These are phyloP conservation scores for Melampsora occidentalis DNA, from an alignment of 1,284 basidiomycete genomes.

Conservation along the genomic window DNA sequence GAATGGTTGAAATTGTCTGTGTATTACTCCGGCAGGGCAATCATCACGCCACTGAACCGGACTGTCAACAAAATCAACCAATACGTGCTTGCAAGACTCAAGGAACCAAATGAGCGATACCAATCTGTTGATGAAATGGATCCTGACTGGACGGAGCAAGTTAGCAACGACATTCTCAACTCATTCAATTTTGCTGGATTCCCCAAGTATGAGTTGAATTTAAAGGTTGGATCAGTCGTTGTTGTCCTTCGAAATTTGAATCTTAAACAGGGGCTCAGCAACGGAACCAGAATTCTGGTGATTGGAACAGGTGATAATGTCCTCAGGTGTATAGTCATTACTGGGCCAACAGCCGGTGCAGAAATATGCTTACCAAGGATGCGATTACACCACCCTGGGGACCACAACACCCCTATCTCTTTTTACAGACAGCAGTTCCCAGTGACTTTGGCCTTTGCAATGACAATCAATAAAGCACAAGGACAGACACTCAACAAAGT, in stretches of 20 bases:
- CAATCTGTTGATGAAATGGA: too few relatives aligned
- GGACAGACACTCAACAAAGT: neutral
- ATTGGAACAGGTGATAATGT: neutral
- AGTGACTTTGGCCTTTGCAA: neutral
- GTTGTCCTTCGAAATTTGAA: neutral
- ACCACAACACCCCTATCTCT: neutral
- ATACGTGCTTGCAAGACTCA: neutral
- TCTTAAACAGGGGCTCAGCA: neutral
- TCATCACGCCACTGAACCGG: neutral
- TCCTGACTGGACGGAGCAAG: too few relatives aligned
- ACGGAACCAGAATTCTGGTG: constrained; percentile 1
- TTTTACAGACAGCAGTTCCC: constrained; percentile 7
- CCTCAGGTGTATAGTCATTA: neutral
- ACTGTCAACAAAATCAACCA: neutral
- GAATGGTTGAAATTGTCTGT: neutral
- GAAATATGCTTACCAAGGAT: constrained; percentile 1
- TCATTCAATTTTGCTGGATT: too few relatives aligned
- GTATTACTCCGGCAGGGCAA: neutral
- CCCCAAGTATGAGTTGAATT: too few relatives aligned
- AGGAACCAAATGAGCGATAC: too few relatives aligned
- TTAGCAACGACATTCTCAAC: too few relatives aligned
- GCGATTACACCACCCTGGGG: neutral
- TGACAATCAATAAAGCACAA: constrained; percentile 24
- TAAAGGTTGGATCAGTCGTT: constrained; percentile 6
- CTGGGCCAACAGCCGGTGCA: neutral